Conservation (phyloP, 352 stramenopile species). For the Nothophytophthora sp. region DNA sequence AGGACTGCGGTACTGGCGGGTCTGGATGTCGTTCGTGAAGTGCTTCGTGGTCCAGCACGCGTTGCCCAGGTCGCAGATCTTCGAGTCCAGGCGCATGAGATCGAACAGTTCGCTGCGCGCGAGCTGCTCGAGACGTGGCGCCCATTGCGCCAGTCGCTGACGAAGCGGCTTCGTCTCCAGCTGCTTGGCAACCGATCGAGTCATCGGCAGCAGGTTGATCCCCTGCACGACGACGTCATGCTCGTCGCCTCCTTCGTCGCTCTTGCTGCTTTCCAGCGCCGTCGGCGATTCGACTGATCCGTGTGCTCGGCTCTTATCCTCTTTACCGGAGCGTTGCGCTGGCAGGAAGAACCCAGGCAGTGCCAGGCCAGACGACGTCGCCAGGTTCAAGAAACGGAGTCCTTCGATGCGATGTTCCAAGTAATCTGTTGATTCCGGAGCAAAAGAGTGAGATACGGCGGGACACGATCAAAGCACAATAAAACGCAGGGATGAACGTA, state of each 20-base stretch:
- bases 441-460: no score
- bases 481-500: slow-evolving; percentile 30
- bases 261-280: slow-evolving; percentile 6
- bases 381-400: slow-evolving; percentile 48
- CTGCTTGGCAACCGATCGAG: slow-evolving; percentile 10
- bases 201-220: slow-evolving; percentile 33
- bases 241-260: slow-evolving; percentile 2
- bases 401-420: slow-evolving; percentile 45
- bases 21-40: slow-evolving; percentile 99
- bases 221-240: slow-evolving; percentile 45
- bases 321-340: slow-evolving; percentile 18
- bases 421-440: slow-evolving; percentile 29
- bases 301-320: slow-evolving; percentile 13
- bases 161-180: slow-evolving; percentile 26
- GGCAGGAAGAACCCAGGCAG: slow-evolving; percentile 72
- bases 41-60: slow-evolving; percentile 99
- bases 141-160: slow-evolving; percentile 43
- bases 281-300: no score
- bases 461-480: no score
- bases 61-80: slow-evolving; percentile 99
- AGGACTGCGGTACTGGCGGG: slow-evolving; percentile 98
- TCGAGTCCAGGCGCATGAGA: slow-evolving; percentile 63
- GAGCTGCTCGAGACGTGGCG: slow-evolving; percentile 36
- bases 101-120: slow-evolving; percentile 48
- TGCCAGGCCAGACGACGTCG: slow-evolving; percentile 30